Base-by-base conservation (phyloP, 2,329 filamentous ascomycete genomes). In the Phyllosticta citribraziliensis region DNA sequence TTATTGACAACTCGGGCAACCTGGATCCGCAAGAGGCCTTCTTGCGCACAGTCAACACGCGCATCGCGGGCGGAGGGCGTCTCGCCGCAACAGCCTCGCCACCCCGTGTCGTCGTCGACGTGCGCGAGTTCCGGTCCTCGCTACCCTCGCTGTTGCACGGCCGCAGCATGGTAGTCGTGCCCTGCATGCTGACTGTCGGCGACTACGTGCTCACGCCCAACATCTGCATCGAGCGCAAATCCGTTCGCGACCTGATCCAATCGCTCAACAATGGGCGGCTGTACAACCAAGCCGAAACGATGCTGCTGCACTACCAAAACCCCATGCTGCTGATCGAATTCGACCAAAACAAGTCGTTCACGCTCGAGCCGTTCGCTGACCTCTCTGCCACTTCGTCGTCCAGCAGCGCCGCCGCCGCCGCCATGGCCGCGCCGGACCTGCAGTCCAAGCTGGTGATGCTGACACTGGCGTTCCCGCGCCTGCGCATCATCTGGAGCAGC, bases 271-370 rank as follows among this genome's bases (percentile, higher is more conserved):
- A 96, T 72, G 94, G 94, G 12, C 87, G 94, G 1, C 82, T 99
- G 14, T 99, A 91, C 78, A 89, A 85, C 67, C 94, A 99, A 78
- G 88, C 88, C 51, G 93, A 97, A 75, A 86, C 88, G 55, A 97
- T 99, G 93, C 88, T 95, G 63, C 85, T 90, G 72, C 87, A 97
- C 76, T 99, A 99, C 82, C 88, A 88, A 70, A 86, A 76, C 66
- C 88, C 91, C 0, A 89, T 97, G 84, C 84, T 99, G 6, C 84
- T 99, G 53, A 97, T 99, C 70, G 94, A 99, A 74, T 99, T 99
- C 73, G 92, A 97, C 72, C 89, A 96, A 71, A 93, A 96, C 77
- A 97, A 96, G 73, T 93, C 90, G 3, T 99, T 99, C 74, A 97
- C 92, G 0, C 85, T 99, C 17, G 94, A 81, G 58, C 79, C 79